phyloP scores from a whole-genome alignment of 2,329 filamentous ascomycete genomes.

The Fusarium sp. region DNA sequence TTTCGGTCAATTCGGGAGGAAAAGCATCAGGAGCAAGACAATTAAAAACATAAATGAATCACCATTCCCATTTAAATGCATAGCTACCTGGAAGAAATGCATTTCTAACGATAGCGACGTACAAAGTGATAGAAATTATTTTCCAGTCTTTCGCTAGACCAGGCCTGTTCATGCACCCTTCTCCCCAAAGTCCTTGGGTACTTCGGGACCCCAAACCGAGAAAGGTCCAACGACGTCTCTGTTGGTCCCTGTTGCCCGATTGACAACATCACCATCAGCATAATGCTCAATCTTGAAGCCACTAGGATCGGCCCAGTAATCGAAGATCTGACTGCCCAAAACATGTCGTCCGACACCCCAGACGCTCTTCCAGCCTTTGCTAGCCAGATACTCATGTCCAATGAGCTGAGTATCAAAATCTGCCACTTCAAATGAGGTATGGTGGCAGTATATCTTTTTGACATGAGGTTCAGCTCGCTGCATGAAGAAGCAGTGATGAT shows the following conservation, averaged over 20 bases:
- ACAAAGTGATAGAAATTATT: not conserved
- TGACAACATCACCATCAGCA: not conserved
- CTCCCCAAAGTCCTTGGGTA: not conserved
- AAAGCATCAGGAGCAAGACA: not conserved
- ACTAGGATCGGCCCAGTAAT: not conserved
- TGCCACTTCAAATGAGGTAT: not conserved
- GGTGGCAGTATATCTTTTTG: not conserved
- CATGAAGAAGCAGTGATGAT: not conserved
- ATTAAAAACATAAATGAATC: no score
- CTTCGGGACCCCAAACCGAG: not conserved
- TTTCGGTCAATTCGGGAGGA: not conserved
- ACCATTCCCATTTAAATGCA: rapidly evolving
- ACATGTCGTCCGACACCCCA: not conserved
- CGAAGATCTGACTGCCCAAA: not conserved
- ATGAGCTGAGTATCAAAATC: not conserved
- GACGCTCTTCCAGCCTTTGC: not conserved
- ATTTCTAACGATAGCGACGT: no score
- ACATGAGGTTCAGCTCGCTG: not conserved
- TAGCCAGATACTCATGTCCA: not conserved
- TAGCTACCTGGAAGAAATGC: rapidly evolving
- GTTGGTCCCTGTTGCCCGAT: not conserved
- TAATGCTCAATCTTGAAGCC: not conserved
- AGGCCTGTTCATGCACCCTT: not conserved
- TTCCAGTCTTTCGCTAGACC: no score
- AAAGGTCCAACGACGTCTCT: not conserved